Conservation (phyloP, 208 protist species). For the Trypanosoma rangeli region DNA sequence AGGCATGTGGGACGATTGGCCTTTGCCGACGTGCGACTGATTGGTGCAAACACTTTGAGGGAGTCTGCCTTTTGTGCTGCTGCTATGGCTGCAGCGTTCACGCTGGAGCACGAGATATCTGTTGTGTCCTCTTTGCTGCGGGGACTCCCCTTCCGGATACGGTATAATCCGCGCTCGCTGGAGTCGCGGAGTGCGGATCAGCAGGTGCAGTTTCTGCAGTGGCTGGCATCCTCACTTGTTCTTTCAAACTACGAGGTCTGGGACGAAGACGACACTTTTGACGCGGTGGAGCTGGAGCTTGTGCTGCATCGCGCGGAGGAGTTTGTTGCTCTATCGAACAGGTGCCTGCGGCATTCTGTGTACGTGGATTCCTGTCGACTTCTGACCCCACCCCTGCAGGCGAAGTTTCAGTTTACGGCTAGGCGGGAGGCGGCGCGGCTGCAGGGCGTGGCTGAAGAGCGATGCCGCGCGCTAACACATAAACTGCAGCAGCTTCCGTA, state of each 20-base stretch:
- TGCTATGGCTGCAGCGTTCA: constrained; percentile 42
- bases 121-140: constrained; percentile 53
- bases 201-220: constrained; percentile 68
- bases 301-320: constrained; percentile 59
- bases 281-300: constrained; percentile 57
- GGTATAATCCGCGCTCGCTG: constrained; percentile 53
- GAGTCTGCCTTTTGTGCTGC: constrained; percentile 43
- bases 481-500: constrained; percentile 49
- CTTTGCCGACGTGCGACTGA: constrained; percentile 73
- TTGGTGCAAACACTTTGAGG: constrained; percentile 59
- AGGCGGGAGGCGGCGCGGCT: constrained; percentile 10
- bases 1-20: constrained; percentile 31
- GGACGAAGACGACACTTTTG: constrained; percentile 17
- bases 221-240: constrained; percentile 69
- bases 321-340: constrained; percentile 20
- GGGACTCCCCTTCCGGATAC: constrained; percentile 56
- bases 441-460: constrained; percentile 23
- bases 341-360: constrained; percentile 47
- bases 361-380: constrained; percentile 54
- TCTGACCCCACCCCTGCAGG: constrained; percentile 44
- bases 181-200: constrained; percentile 36
- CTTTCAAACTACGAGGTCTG: constrained; percentile 52
- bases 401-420: not conserved
- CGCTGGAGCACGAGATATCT: constrained; percentile 59
- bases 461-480: constrained; percentile 38